Conservation (phyloP, 2,329 filamentous ascomycete genomes). For the Trichoderma pleuroti region DNA sequence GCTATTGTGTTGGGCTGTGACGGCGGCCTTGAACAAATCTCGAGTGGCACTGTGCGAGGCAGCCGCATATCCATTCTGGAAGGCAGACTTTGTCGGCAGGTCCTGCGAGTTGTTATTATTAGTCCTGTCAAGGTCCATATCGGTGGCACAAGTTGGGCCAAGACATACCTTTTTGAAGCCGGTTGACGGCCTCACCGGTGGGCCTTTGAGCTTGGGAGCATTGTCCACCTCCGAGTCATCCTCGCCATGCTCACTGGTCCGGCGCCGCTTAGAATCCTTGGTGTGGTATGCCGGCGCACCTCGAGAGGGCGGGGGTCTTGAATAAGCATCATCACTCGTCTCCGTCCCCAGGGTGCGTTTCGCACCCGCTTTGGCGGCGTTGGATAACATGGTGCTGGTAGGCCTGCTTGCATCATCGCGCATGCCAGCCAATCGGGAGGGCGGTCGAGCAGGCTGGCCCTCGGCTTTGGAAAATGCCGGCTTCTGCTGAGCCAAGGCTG, state of each 20-base stretch:
- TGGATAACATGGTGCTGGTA: slow-evolving; percentile 58
- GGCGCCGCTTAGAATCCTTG: slow-evolving; percentile 74
- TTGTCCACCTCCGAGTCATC: slow-evolving; percentile 59
- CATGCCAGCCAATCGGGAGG: slow-evolving; percentile 56
- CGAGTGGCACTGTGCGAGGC: slow-evolving; percentile 52
- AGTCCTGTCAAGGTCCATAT: slow-evolving; percentile 26
- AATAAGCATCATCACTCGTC: slow-evolving; percentile 51
- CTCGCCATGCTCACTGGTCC: slow-evolving; percentile 69
- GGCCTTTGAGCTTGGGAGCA: slow-evolving; percentile 65
- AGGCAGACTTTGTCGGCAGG: slow-evolving; percentile 55
- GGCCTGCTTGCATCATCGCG: slow-evolving; percentile 60
- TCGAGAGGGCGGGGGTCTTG: slow-evolving; percentile 44
- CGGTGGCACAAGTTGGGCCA: slow-evolving; percentile 20
- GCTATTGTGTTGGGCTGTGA: slow-evolving; percentile 64
- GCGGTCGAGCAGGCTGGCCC: slow-evolving; percentile 40
- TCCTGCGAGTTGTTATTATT: slow-evolving; percentile 51
- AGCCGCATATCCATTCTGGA: slow-evolving; percentile 59
- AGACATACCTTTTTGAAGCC: slow-evolving; percentile 59
- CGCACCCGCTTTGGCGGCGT: slow-evolving; percentile 55
- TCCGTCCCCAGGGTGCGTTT: slow-evolving; percentile 73
- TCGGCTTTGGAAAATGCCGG: slow-evolving; percentile 31
- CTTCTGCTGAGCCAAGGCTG: slow-evolving; percentile 33
- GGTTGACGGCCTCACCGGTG: slow-evolving; percentile 78
- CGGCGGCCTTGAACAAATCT: slow-evolving; percentile 62
- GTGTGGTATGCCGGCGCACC: slow-evolving; percentile 61